These are phyloP conservation scores for Apophysomyces ossiformis DNA, from an alignment of 371 early-diverging fungal species.

Conservation along the genomic window DNA sequence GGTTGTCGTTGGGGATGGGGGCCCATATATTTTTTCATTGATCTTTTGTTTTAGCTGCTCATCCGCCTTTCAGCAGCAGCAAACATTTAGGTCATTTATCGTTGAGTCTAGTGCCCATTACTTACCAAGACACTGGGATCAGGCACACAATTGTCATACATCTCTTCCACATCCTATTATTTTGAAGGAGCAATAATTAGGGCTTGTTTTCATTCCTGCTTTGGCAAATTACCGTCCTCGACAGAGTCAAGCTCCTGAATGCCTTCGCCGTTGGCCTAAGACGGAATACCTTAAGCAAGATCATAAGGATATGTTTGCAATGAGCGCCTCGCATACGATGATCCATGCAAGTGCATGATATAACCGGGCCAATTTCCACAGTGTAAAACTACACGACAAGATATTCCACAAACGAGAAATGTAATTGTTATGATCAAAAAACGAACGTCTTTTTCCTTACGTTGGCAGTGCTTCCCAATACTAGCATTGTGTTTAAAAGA, in stretches of 20 bases:
- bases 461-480: slow-evolving; percentile 43
- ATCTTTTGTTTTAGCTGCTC: slow-evolving; percentile 8
- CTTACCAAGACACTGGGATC: slow-evolving; percentile 27
- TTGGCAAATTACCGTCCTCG: background rate
- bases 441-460: slow-evolving; percentile 20
- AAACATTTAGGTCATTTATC: background rate
- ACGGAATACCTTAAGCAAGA: slow-evolving; percentile 37
- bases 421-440: too few relatives aligned
- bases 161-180: slow-evolving; percentile 16
- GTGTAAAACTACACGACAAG: slow-evolving; percentile 31
- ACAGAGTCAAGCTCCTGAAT: slow-evolving; percentile 1
- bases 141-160: slow-evolving; percentile 18
- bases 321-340: slow-evolving; percentile 14
- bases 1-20: background rate
- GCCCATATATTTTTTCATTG: slow-evolving; percentile 11
- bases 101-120: background rate
- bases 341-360: slow-evolving; percentile 36
- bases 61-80: background rate
- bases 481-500: slow-evolving; percentile 1
- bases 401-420: background rate
- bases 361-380: slow-evolving; percentile 19
- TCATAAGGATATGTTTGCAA: slow-evolving; percentile 44
- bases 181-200: background rate
- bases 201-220: background rate
- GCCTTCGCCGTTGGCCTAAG: slow-evolving; percentile 19